Base-by-base conservation (phyloP, 176 grass and related monocot genomes). In the Phoenix roebelenii region DNA sequence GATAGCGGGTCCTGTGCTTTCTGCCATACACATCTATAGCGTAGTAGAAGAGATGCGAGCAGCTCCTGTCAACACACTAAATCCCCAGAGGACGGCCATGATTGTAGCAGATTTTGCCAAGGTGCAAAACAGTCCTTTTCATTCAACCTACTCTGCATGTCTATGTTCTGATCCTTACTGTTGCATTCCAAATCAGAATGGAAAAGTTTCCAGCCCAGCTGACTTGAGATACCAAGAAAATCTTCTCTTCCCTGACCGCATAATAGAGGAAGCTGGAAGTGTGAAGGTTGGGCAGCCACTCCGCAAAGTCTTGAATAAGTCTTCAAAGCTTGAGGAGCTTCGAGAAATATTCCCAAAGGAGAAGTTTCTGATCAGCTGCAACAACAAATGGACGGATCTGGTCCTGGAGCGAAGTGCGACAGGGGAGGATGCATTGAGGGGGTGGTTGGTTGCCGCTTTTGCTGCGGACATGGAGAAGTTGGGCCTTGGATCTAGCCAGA, bases 11-110 rank as follows among this genome's bases (percentile, higher is more conserved):
- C 88, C 88, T 5, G 80, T 98, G 64, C 87, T 98, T 58, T 89
- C 88, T 17, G 79, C 65, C 51, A 73, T 89, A 49, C 93, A 98
- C 68, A 80, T 98, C 68, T 98, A 80, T 18, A 81, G 83, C 65
- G 93, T 98, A 18, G 70, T 83, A 58, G 78, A 92, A 76, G 93
- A 98, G 79, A 92, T 92, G 84, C 75, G 70, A 78, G 93, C 93
- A 23, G 81, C 84, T 78, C 93, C 93, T 78, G 55, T 97, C 55
- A 85, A 86, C 64, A 88, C 94, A 23, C 88, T 93, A 17, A 98
- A 93, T 66, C 88, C 85, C 5, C 85, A 98, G 51, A 82, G 94
- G 58, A 98, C 85, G 10, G 88, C 88, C 50, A 83, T 89, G 88
- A 78, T 98, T 51, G 79, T 98, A 63, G 81, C 85, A 53, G 85